Conservation (phyloP, 169 alveolate species). For the Cryptosporidium viatorum region DNA sequence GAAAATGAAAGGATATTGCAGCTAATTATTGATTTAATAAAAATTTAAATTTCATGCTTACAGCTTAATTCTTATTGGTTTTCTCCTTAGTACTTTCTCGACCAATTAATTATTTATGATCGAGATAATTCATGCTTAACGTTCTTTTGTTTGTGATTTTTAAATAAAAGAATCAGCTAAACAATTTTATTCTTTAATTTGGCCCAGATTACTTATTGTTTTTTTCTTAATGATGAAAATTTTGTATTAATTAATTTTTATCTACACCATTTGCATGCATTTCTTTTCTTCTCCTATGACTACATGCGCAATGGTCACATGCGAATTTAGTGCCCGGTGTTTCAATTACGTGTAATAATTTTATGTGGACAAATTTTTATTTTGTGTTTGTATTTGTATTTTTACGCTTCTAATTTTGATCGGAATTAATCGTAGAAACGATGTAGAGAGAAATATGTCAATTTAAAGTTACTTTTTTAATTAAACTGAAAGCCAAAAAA, state of each 20-base stretch:
- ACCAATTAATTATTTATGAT: background rate
- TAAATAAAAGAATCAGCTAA: constrained; percentile 37
- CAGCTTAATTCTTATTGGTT: constrained; percentile 64
- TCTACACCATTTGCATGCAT: background rate
- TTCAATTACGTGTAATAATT: background rate
- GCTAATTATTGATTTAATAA: background rate
- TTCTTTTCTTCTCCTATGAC: background rate
- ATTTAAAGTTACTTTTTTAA: too few species aligned
- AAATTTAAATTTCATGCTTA: constrained; percentile 18
- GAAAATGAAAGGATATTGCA: constrained; percentile 38
- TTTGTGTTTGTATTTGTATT: background rate
- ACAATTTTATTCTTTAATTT: constrained; percentile 30
- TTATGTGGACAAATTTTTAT: background rate
- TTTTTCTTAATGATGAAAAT: background rate
- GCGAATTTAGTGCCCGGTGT: background rate
- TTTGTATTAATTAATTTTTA: background rate
- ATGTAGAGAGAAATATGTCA: too few species aligned
- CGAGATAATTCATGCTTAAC: constrained; percentile 14
- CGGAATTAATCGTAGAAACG: too few species aligned
- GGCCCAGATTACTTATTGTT: constrained; percentile 2
- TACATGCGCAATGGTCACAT: background rate
- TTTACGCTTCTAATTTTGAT: too few species aligned
- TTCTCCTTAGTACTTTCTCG: constrained; percentile 35
- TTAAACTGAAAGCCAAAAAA: too few species aligned
- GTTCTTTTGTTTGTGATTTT: constrained; percentile 53